Base-by-base conservation (phyloP, 169 alveolate genomes). In the Plasmodium vivax region DNA sequence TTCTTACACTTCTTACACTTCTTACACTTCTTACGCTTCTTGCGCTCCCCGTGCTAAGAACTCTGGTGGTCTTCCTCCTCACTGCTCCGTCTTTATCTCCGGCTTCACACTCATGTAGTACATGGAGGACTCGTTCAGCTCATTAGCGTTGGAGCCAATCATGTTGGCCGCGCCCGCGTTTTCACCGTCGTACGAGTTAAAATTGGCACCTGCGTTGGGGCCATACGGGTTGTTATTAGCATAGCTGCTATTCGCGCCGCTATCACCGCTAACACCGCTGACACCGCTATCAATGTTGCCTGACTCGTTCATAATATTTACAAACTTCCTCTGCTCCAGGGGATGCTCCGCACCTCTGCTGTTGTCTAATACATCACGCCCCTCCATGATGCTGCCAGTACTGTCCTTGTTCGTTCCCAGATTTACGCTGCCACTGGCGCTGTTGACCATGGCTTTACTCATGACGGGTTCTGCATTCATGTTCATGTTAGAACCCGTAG, bases 61-160 rank as follows among this genome's bases (percentile, higher is more conserved):
- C 16, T n/a, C 36, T 62, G 77, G n/a, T 62, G 10, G 7, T 68
- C 27, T 23, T 23, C n/a, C 77, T 84, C 54, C 36, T 72, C 68
- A 72, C 36, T 87, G 85, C 38, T 87, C 87, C 23, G 93, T 87
- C 71, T 87, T 54, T 16, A 87, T 87, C 71, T 87, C 93, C 36
- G 93, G 19, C 19, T 87, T 87, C 23, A 47, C 85, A 32, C 45
- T 77, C 93, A 87, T 68, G 71, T 77, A 87, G 38, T 87, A 87
- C n/a, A 87, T 14, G 10, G 93, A 87, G 14, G 93, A 47, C 34
- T 87, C 84, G 38, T 54, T 77, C 12, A 38, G 16, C 68, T 87
- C 85, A 19, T 79, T 79, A 0, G 62, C 41, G 7, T 56, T 79
- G 9, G 84, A 38, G 43, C 79, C 56, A 32, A 82, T 82, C 45